A percentile compares a stretch with the other conserved stretches of the same genome.
phyloP scores from a whole-genome alignment of 2,329 filamentous ascomycete genomes.

The Trichoderma hamatum region DNA sequence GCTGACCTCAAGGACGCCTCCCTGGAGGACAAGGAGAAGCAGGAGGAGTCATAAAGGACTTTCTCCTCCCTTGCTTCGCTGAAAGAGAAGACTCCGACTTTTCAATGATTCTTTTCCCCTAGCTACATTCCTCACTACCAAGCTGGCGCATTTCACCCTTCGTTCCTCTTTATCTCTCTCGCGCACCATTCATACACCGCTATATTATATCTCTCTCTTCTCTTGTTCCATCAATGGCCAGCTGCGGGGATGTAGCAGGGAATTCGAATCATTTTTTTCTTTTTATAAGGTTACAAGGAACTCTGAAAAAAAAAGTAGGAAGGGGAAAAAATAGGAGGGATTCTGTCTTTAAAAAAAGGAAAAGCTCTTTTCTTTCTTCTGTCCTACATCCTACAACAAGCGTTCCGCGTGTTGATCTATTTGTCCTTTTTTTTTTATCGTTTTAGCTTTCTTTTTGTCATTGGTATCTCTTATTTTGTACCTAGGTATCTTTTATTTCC shows the following conservation, averaged over 20 bases:
- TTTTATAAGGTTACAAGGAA: background rate
- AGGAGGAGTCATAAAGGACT: constrained; percentile 50
- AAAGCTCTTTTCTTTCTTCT: background rate
- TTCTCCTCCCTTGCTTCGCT: background rate
- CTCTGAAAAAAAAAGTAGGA: background rate
- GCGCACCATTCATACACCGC: background rate
- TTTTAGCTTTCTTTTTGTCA: background rate
- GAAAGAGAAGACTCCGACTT: background rate
- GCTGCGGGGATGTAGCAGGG: background rate
- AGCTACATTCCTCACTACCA: background rate
- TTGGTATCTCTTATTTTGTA: constrained; percentile 17
- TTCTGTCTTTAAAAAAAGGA: background rate
- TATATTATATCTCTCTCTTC: background rate
- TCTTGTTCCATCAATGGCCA: background rate
- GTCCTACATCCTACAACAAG: background rate
- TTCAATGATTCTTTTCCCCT: background rate
- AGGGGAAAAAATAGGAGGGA: background rate
- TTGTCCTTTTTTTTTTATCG: background rate
- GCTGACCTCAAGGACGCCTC: constrained; percentile 56
- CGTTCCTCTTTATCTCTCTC: background rate
- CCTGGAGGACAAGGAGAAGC: constrained; percentile 56
- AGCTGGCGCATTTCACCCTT: background rate
- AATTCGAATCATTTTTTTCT: background rate
- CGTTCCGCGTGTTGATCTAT: background rate
- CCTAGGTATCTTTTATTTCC: constrained; percentile 17